Conservation (phyloP, 2,329 filamentous ascomycete genomes). For the Stagonosporopsis cucurbitacearum region DNA sequence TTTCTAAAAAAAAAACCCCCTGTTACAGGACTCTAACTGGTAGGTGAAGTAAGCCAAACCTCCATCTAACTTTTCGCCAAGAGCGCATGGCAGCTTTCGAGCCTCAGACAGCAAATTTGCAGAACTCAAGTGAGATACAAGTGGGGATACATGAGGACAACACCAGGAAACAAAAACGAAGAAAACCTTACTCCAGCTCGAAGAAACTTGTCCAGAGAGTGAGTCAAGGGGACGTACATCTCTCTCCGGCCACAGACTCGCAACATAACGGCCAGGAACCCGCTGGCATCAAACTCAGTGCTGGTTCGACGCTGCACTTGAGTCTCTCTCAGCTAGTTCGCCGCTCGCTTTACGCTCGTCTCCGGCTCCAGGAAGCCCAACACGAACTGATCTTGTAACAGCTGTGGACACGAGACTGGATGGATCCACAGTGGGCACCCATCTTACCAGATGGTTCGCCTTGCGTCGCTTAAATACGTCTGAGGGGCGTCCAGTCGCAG, state of each 20-base stretch:
- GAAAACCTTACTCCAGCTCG: neutral
- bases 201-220: neutral
- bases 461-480: neutral
- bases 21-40: no score
- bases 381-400: neutral
- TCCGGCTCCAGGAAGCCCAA: neutral
- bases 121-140: neutral
- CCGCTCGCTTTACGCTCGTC: neutral
- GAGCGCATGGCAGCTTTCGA: neutral
- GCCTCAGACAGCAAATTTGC: neutral
- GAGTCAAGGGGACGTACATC: neutral
- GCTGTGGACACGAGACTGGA: neutral
- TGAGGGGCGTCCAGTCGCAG: neutral
- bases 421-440: neutral
- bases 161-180: neutral
- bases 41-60: no score
- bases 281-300: neutral
- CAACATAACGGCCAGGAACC: no score
- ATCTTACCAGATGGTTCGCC: neutral
- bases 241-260: no score
- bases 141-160: neutral
- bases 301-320: neutral
- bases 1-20: no score
- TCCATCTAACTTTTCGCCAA: neutral
- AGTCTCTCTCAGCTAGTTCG: no score